Conservation (phyloP, 2,329 filamentous ascomycete species). For the Calonectria honghensis region DNA sequence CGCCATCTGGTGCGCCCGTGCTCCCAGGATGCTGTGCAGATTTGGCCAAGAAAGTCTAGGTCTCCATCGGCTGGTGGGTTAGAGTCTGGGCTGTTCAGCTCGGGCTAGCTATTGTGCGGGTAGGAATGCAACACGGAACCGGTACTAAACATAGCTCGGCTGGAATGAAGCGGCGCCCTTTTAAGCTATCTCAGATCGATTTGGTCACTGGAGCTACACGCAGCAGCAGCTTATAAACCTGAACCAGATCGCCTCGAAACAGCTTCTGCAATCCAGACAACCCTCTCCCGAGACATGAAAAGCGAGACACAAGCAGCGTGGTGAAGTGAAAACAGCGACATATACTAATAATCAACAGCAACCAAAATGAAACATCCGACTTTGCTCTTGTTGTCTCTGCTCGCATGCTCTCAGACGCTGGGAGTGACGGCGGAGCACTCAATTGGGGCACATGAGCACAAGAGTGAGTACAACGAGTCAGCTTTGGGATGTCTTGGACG, state of each 20-base stretch:
- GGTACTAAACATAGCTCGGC: conserved; percentile 1
- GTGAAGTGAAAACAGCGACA: conserved; percentile 18
- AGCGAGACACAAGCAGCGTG: conserved; percentile 10
- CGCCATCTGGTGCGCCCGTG: not conserved
- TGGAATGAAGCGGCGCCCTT: conserved; percentile 20
- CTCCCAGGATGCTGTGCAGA: not conserved
- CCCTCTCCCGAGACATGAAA: conserved; percentile 11
- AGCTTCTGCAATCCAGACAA: not conserved
- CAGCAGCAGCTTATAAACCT: conserved; percentile 18
- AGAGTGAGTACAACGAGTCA: conserved; percentile 21
- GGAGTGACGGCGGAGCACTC: conserved; percentile 9
- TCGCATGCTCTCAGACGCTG: conserved; percentile 19
- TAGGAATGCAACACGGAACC: conserved; percentile 20
- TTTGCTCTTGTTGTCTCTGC: conserved; percentile 26
- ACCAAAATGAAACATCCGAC: conserved; percentile 24
- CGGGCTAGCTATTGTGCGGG: not conserved
- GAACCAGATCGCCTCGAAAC: conserved; percentile 17
- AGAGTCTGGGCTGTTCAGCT: conserved; percentile 14
- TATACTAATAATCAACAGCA: not conserved
- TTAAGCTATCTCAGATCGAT: conserved; percentile 13
- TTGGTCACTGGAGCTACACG: not conserved
- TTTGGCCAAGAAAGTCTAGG: conserved; percentile 6
- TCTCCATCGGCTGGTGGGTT: not conserved
- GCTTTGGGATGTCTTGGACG: not conserved
- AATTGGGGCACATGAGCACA: not conserved